Percentiles rank a stretch among this genome's conserved stretches.
Conservation (phyloP, 139 green algal species). For the Bryopsis sp. region DNA sequence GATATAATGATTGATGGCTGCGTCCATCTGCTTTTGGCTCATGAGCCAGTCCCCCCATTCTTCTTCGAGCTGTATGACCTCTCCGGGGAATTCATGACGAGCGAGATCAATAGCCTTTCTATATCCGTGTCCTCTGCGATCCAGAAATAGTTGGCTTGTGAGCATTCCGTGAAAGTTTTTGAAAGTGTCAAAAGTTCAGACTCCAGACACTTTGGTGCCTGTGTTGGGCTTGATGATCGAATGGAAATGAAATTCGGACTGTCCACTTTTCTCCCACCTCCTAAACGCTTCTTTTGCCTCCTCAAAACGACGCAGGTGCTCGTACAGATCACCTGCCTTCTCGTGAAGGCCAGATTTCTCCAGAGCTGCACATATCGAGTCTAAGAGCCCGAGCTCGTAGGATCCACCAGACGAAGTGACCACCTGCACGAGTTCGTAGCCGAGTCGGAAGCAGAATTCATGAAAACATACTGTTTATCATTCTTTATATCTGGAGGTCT, state of each 20-base stretch:
- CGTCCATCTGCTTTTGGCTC: conserved; percentile 59
- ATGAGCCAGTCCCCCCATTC: conserved; percentile 78
- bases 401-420: neutral
- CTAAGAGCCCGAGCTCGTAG: conserved; percentile 46
- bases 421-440: neutral
- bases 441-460: neutral
- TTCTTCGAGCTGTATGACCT: conserved; percentile 63
- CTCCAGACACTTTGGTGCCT: no score
- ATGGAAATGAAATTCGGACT: no score
- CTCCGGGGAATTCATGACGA: conserved; percentile 28
- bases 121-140: neutral
- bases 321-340: conserved; percentile 57
- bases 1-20: conserved; percentile 78
- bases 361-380: conserved; percentile 46
- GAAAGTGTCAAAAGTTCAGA: no score
- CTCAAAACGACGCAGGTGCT: conserved; percentile 37
- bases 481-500: no score
- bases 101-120: conserved; percentile 44
- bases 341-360: conserved; percentile 50
- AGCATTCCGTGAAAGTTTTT: no score
- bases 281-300: conserved; percentile 33
- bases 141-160: no score
- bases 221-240: no score
- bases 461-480: no score
- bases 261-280: neutral